Evolutionary conservation across 208 protist genomes (phyloP).

Genomic region (Acanthamoeba culbertsoni): DNA sequence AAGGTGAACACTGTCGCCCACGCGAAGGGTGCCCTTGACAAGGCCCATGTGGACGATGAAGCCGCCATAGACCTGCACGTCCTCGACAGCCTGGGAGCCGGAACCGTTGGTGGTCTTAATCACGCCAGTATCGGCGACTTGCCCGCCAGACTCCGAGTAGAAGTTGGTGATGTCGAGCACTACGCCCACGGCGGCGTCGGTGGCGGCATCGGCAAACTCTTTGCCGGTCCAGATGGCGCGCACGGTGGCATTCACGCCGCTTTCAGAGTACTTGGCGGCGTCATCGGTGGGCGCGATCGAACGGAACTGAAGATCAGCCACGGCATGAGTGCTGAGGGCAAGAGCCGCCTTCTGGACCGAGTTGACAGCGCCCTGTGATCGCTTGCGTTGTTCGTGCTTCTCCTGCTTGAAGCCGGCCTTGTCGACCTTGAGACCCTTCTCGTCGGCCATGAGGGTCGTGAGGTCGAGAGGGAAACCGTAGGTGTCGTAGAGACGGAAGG

Average conservation of each 20-base stretch:
- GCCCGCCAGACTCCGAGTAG: constrained; percentile 97
- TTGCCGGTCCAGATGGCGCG: constrained; percentile 84
- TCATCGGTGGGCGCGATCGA: constrained; percentile 92
- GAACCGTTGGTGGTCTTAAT: constrained; percentile 75
- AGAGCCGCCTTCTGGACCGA: constrained; percentile 56
- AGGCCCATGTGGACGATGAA: constrained; percentile 96
- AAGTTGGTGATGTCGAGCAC: constrained; percentile 96
- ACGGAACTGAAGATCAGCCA: constrained; percentile 84
- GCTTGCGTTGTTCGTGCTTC: constrained; percentile 9
- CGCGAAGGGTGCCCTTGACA: constrained; percentile 77
- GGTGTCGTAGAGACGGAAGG: constrained; percentile 94
- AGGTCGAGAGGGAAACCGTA: constrained; percentile 98
- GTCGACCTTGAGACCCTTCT: constrained; percentile 87
- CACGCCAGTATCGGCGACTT: constrained; percentile 95
- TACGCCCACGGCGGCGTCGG: constrained; percentile 80
- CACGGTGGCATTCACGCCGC: constrained; percentile 61
- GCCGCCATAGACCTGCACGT: constrained; percentile 85
- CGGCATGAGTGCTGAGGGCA: constrained; percentile 71
- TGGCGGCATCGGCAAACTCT: constrained; percentile 82
- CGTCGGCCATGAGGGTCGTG: constrained; percentile 96
- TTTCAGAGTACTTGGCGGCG: constrained; percentile 89
- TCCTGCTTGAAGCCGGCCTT: constrained; percentile 68
- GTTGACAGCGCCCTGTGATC: neutral
- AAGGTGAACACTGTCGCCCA: constrained; percentile 77
- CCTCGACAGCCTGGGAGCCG: neutral